These are phyloP conservation scores for Quercus ilex DNA, from an alignment of 306 rosid genomes.

Conservation along the genomic window DNA sequence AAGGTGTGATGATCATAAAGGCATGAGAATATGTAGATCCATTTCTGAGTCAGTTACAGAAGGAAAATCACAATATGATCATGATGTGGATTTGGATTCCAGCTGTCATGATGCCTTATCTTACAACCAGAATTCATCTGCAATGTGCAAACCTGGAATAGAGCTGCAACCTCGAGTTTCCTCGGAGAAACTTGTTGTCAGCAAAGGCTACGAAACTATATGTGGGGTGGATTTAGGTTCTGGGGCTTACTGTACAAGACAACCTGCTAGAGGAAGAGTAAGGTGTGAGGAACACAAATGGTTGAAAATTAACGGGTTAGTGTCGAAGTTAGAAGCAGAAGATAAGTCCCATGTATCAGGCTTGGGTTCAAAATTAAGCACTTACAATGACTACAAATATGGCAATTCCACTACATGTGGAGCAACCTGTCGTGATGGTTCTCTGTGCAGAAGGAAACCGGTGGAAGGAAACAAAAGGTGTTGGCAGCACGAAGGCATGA, in stretches of 20 bases:
- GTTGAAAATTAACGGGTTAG: background rate
- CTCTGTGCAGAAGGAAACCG: slow-evolving; percentile 5
- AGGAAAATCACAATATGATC: slow-evolving; percentile 2
- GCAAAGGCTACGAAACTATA: background rate
- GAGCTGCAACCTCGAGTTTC: slow-evolving; percentile 2
- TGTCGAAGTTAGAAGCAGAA: background rate
- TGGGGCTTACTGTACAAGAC: slow-evolving; percentile 17
- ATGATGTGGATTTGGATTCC: slow-evolving; percentile 1
- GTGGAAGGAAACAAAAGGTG: slow-evolving; percentile 11
- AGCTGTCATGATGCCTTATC: background rate
- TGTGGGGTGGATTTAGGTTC: slow-evolving; percentile 20
- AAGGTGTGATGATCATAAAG: slow-evolving; percentile 82
- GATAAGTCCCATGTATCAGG: background rate
- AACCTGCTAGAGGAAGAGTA: slow-evolving; percentile 5
- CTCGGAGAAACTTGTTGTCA: background rate
- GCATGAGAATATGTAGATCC: slow-evolving; percentile 42
- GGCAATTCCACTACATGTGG: background rate
- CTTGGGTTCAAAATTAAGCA: background rate
- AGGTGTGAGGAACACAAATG: slow-evolving; percentile 11
- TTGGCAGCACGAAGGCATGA: slow-evolving; percentile 11
- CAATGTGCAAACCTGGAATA: background rate
- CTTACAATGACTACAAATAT: background rate
- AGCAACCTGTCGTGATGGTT: slow-evolving; percentile 3
- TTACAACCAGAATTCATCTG: background rate
- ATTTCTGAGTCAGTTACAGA: slow-evolving; percentile 15